phyloP scores from a whole-genome alignment of 1,284 basidiomycete species.

The Ceratobasidium sp. region DNA sequence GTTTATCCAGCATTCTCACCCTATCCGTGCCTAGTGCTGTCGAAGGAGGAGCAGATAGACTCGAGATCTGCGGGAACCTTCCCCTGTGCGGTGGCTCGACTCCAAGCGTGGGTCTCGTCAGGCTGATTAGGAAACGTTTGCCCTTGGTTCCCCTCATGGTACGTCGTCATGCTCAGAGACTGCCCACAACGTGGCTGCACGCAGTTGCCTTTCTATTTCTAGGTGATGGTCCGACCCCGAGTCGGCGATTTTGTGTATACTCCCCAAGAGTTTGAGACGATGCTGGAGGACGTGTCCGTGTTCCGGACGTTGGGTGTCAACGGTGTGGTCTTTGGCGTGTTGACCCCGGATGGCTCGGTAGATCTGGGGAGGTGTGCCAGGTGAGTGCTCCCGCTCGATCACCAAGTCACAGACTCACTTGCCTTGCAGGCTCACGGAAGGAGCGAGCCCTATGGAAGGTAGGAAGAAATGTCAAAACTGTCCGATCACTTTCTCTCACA shows the following conservation, averaged over 20 bases:
- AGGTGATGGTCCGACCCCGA: constrained; percentile 84
- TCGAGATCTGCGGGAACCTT: constrained; percentile 82
- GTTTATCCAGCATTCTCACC: not conserved
- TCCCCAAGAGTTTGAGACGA: constrained; percentile 70
- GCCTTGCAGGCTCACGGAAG: constrained; percentile 64
- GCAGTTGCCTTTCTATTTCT: constrained; percentile 17
- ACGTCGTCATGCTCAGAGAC: constrained; percentile 46
- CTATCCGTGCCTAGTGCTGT: constrained; percentile 63
- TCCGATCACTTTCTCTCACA: constrained; percentile 22
- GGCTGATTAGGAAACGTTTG: constrained; percentile 62
- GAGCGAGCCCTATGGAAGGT: constrained; percentile 73
- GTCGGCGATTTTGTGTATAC: constrained; percentile 81
- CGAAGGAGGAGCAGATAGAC: constrained; percentile 73
- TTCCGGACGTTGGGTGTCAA: constrained; percentile 68
- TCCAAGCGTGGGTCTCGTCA: constrained; percentile 76
- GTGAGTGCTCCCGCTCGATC: constrained; percentile 55
- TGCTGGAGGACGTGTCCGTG: constrained; percentile 73
- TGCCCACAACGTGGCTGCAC: constrained; percentile 18
- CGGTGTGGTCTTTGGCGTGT: constrained; percentile 77
- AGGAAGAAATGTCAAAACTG: constrained; percentile 37
- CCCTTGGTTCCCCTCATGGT: constrained; percentile 74
- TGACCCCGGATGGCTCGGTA: constrained; percentile 69
- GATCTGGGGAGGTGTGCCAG: constrained; percentile 65
- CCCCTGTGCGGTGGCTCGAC: constrained; percentile 80
- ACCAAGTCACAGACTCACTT: constrained; percentile 1